Percentiles rank a stretch among this genome's conserved stretches.
Evolutionary conservation across 768 basidiomycete genomes (phyloP).

Genomic region (Tulasnella sp.): DNA sequence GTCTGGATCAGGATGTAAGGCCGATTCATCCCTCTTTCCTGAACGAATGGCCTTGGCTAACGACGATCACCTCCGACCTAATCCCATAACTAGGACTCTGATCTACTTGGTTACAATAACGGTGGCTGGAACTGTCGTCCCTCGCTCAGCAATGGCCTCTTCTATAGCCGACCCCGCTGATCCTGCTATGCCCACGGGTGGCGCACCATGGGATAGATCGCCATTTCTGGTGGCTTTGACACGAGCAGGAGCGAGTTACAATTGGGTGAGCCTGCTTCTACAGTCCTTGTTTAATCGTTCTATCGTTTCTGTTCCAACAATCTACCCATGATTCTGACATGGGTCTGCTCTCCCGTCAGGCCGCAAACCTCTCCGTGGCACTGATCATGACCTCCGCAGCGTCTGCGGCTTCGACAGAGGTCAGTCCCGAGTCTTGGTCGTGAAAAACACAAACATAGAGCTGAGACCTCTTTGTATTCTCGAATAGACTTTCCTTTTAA

Average conservation of each 20-base stretch:
- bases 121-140: not conserved
- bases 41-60: not conserved
- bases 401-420: constrained; percentile 6
- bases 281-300: too few species aligned
- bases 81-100: not conserved
- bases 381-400: constrained; percentile 10
- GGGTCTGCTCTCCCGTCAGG: not conserved
- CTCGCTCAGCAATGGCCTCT: not conserved
- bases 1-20: constrained; percentile 4
- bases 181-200: not conserved
- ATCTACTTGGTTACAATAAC: not conserved
- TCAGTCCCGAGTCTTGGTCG: not conserved
- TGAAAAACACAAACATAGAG: not conserved
- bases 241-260: not conserved
- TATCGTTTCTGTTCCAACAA: too few species aligned
- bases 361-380: not conserved
- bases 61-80: not conserved
- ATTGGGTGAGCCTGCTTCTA: not conserved
- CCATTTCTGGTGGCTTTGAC: not conserved
- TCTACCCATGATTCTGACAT: not conserved
- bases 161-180: not conserved
- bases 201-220: not conserved
- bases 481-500: not conserved
- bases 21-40: not conserved
- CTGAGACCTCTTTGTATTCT: too few species aligned